Conservation (phyloP, 352 stramenopile species). For the Pythium aristosporum region DNA sequence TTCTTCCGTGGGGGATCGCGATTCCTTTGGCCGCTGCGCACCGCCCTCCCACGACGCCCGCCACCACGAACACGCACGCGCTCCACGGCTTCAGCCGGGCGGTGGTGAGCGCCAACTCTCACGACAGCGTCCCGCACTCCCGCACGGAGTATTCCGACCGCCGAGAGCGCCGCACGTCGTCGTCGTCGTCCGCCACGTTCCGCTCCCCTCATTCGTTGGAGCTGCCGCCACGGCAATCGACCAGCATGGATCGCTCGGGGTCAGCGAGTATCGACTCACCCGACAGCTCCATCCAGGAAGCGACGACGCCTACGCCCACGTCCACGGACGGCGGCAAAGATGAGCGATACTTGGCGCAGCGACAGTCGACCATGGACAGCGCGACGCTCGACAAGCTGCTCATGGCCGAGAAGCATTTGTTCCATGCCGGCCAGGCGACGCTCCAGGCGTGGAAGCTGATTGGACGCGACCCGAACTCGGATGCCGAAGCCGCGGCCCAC, state of each 20-base stretch:
- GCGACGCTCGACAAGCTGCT: slow-evolving; percentile 80
- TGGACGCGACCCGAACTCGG: slow-evolving; percentile 30
- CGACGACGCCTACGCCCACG: neutral
- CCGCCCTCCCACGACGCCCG: neutral
- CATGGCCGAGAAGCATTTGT: slow-evolving; percentile 77
- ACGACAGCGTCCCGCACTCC: neutral
- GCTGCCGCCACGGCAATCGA: neutral
- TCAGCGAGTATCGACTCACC: neutral
- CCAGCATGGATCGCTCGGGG: slow-evolving; percentile 5
- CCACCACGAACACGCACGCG: slow-evolving; percentile 28
- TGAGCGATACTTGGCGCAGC: slow-evolving; percentile 58
- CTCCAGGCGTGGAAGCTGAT: slow-evolving; percentile 84
- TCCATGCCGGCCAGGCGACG: slow-evolving; percentile 78
- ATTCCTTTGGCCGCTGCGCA: neutral
- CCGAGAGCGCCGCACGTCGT: slow-evolving; percentile 14
- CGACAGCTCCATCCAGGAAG: neutral
- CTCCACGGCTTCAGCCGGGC: slow-evolving; percentile 22
- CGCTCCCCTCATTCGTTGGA: neutral
- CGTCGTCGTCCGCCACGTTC: neutral
- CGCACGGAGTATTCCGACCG: neutral
- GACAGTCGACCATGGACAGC: slow-evolving; percentile 79
- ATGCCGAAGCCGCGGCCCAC: slow-evolving; percentile 4
- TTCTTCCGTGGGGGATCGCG: no score
- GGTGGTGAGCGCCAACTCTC: slow-evolving; percentile 7
- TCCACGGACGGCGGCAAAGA: slow-evolving; percentile 22